These are phyloP conservation scores for Hymenoscyphus albidus DNA, from an alignment of 2,329 filamentous ascomycete genomes.

Conservation along the genomic window DNA sequence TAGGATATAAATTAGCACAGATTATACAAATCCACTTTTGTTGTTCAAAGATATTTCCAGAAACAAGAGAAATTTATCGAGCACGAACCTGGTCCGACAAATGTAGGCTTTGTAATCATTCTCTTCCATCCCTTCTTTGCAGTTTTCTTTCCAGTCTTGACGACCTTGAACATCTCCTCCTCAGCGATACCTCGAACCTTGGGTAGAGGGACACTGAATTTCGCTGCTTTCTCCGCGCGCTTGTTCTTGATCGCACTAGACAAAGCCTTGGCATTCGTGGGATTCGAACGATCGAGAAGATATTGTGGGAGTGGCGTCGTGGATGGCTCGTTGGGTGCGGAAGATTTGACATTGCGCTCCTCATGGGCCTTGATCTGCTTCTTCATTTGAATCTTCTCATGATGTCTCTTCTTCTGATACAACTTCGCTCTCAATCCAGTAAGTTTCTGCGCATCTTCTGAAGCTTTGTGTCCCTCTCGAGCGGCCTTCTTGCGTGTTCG, in stretches of 20 bases:
- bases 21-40: not conserved
- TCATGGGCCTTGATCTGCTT: conserved; percentile 94
- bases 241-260: conserved; percentile 88
- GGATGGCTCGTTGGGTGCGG: conserved; percentile 71
- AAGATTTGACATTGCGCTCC: conserved; percentile 89
- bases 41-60: not conserved
- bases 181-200: conserved; percentile 92
- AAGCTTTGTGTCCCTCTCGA: conserved; percentile 83
- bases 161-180: conserved; percentile 96
- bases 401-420: conserved; percentile 86
- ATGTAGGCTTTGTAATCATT: conserved; percentile 71
- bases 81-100: conserved; percentile 72
- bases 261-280: conserved; percentile 62
- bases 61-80: not conserved
- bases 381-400: conserved; percentile 98
- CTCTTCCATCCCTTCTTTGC: conserved; percentile 67
- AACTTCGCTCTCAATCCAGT: conserved; percentile 89
- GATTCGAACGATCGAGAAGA: conserved; percentile 74
- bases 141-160: conserved; percentile 94
- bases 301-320: conserved; percentile 85
- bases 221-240: conserved; percentile 86
- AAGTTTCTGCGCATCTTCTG: conserved; percentile 88
- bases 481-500: conserved; percentile 80
- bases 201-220: conserved; percentile 86
- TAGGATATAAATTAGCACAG: conserved; percentile 10